Percentiles rank a stretch among this genome's conserved stretches.
Evolutionary conservation across 176 grass and related monocot species (phyloP).

Genomic region (Coix lacrymajobi): DNA sequence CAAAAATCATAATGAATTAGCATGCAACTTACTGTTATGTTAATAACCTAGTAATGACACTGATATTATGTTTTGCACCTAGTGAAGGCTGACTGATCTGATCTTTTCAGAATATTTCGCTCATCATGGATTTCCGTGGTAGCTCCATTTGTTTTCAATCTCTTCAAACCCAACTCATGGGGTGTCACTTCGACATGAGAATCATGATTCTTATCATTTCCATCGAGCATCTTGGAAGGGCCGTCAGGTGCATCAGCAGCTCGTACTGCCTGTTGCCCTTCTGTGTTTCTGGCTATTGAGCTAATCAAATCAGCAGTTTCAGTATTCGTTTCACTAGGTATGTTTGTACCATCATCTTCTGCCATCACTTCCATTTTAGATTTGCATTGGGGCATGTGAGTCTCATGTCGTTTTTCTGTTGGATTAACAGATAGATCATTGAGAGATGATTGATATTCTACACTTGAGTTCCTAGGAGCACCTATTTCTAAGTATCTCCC

Average conservation of each 20-base stretch:
- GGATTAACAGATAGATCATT: conserved; percentile 42
- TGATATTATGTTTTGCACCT: conserved; percentile 86
- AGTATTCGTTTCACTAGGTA: conserved; percentile 33
- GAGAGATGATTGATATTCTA: conserved; percentile 39
- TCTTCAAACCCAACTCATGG: conserved; percentile 67
- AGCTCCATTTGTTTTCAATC: conserved; percentile 50
- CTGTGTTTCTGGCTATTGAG: conserved; percentile 47
- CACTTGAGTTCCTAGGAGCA: conserved; percentile 48
- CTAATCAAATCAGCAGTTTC: conserved; percentile 73
- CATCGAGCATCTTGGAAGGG: conserved; percentile 40
- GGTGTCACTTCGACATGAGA: conserved; percentile 28
- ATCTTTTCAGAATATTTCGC: conserved; percentile 67
- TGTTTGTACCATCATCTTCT: conserved; percentile 18
- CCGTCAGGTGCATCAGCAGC: conserved; percentile 29
- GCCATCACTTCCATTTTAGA: conserved; percentile 25
- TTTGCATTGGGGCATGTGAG: conserved; percentile 32
- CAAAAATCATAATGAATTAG: conserved; percentile 57
- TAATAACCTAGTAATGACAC: conserved; percentile 39
- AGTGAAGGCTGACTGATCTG: conserved; percentile 74
- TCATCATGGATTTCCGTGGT: conserved; percentile 43
- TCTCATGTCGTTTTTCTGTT: conserved; percentile 33
- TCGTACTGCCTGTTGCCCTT: conserved; percentile 30
- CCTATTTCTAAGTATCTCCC: conserved; percentile 84
- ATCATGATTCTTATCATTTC: conserved; percentile 44
- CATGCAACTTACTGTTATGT: conserved; percentile 39